A percentile compares a stretch with the other conserved stretches of the same genome.
phyloP scores from a whole-genome alignment of 257 asterid species.

The Apocynum venetum region DNA sequence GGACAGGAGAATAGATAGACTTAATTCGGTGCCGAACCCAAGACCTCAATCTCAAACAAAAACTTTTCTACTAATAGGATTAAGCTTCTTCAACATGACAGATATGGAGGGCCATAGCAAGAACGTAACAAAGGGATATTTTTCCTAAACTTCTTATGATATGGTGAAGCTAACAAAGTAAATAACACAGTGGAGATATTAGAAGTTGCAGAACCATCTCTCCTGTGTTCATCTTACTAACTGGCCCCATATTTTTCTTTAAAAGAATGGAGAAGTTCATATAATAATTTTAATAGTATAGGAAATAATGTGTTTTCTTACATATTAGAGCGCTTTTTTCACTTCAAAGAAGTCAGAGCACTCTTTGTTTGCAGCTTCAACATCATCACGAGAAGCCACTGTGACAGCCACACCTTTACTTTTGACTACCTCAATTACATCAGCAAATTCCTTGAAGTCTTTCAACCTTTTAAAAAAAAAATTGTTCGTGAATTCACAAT shows the following conservation, averaged over 20 bases:
- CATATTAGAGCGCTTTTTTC: slow-evolving; percentile 69
- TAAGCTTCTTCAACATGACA: neutral
- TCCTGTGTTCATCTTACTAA: neutral
- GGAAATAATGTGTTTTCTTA: slow-evolving; percentile 12
- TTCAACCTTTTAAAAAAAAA: slow-evolving; percentile 40
- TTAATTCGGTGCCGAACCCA: neutral
- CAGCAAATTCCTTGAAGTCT: slow-evolving; percentile 92
- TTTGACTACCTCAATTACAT: slow-evolving; percentile 62
- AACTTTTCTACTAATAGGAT: neutral
- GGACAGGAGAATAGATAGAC: neutral
- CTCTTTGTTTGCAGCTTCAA: slow-evolving; percentile 73
- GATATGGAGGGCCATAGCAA: neutral
- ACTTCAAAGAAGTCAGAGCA: slow-evolving; percentile 64
- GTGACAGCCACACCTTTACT: slow-evolving; percentile 81
- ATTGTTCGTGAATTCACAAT: neutral
- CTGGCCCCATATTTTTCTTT: neutral
- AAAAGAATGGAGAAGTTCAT: neutral
- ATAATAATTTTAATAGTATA: neutral
- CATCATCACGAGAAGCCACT: slow-evolving; percentile 85
- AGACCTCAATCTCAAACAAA: neutral
- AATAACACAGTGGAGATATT: neutral
- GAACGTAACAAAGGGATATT: neutral
- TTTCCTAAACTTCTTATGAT: neutral
- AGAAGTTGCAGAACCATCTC: neutral
- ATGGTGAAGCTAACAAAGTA: neutral